Evolutionary conservation across 805 yeast genomes (phyloP).

Genomic region (Candida palmyrensis): DNA sequence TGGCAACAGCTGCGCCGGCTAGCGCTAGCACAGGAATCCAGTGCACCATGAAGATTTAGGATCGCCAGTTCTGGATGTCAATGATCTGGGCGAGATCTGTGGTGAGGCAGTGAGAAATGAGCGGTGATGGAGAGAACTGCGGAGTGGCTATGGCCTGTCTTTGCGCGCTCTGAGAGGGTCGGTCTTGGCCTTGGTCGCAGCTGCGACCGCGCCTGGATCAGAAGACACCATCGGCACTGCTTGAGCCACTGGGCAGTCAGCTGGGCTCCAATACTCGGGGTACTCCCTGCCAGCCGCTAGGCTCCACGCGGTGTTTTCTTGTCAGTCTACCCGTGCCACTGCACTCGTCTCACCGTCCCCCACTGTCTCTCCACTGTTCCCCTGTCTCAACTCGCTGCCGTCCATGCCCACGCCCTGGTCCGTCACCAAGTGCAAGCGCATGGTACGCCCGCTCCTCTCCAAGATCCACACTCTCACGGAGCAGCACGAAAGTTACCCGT

Average conservation of each 20-base stretch:
- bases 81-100: not conserved
- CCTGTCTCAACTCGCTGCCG: not conserved
- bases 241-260: too few species aligned
- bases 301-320: not conserved
- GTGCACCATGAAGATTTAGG: not conserved
- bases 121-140: too few species aligned
- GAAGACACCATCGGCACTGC: too few species aligned
- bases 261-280: too few species aligned
- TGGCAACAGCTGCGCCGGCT: not conserved
- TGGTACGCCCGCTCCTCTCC: conserved; percentile 31
- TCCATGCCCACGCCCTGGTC: too few species aligned
- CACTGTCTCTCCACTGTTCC: not conserved
- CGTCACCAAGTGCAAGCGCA: conserved; percentile 25
- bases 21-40: not conserved
- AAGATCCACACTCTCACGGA: conserved; percentile 32
- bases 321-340: too few species aligned
- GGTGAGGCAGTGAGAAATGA: not conserved
- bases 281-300: not conserved
- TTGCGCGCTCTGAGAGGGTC: too few species aligned
- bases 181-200: too few species aligned
- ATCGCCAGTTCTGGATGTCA: not conserved
- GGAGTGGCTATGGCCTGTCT: too few species aligned
- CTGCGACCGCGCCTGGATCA: too few species aligned
- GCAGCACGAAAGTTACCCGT: conserved; percentile 21
- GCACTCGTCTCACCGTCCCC: too few species aligned